Base-by-base conservation (phyloP, 2,329 filamentous ascomycete species). In the Penicillium thymicola region DNA sequence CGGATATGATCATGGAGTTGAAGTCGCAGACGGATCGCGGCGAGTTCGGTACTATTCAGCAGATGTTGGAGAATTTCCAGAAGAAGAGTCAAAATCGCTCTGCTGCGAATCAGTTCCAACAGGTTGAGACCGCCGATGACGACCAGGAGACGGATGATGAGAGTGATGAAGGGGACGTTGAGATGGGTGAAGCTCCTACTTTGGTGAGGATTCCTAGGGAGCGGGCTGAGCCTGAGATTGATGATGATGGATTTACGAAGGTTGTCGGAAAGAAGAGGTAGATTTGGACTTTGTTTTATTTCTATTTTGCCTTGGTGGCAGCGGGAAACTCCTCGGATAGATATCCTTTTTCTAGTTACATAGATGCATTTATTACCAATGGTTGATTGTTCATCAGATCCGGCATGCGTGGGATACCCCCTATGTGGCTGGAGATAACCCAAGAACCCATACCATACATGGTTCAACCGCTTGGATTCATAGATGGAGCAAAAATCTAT, bases 211-310 rank as follows among this genome's bases (percentile, higher is more conserved):
- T 71, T 44, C 77, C 79, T 14, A 86, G 81, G 71, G 85, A 89
- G 72, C 89, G 86, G 75, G 73, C 79, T 16, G 81, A 83, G 69
- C 88, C 89, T 0, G 85, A 90, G 71, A 80, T 92, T 44, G 89
- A 93, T 72, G 89, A 92, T 63, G 89, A 93, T 68, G 89, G 89
- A 5, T 93, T 93, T 71, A 90, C 86, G 16, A 90, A 83, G 74
- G 89, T 92, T 62, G 82, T 85, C 54, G 81, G 83, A 67, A 89
- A 85, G 78, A 82, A 80, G 77, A 81, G 77, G 71, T 71, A 67
- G 68, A 60, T 51, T 37, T 28, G 43, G 21, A 14, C 16, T 43
- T 41, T 37, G 13, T 21, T 28, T 36, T 25, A 8, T 46, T n/a
- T 36, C 9, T 21, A 2, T 8, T 14, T 50, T 25, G 14, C 28